Percentiles rank a stretch among this genome's conserved stretches.
These are phyloP conservation scores for Cytospora piceae DNA, from an alignment of 2,329 filamentous ascomycete species.

Conservation along the genomic window DNA sequence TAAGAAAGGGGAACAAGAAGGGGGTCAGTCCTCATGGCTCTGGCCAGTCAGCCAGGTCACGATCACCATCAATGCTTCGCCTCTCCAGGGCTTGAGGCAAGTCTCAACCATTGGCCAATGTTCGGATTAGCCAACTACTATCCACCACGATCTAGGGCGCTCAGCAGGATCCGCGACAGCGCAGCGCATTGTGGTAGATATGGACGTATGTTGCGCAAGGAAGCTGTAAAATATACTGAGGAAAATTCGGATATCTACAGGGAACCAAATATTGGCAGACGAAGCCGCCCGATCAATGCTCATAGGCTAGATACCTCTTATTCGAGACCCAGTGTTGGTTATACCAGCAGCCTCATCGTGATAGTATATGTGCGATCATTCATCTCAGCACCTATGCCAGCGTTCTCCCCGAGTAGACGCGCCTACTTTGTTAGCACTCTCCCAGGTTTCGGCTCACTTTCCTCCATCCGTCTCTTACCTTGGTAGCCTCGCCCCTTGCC, in stretches of 20 bases:
- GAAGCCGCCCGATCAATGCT: not conserved
- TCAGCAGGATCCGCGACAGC: not conserved
- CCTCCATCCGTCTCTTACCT: no score
- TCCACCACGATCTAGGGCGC: not conserved
- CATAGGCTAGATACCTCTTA: not conserved
- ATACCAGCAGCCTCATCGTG: not conserved
- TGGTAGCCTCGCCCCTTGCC: no score
- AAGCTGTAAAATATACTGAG: not conserved
- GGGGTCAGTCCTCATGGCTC: not conserved
- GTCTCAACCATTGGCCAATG: not conserved
- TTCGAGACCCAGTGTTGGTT: not conserved
- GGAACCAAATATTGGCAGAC: not conserved
- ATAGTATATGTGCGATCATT: no score
- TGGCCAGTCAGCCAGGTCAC: not conserved
- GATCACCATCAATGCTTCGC: not conserved
- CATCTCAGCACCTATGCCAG: no score
- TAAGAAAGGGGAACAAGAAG: not conserved
- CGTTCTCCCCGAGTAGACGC: no score
- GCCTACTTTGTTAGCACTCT: no score
- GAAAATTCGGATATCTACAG: not conserved
- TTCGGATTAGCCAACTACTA: not conserved
- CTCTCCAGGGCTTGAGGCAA: not conserved
- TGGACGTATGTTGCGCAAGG: not conserved
- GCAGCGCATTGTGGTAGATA: no score
- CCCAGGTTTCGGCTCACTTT: no score